These are phyloP conservation scores for Pelargonium fulgidum DNA, from an alignment of 441 rosid species.

Conservation along the genomic window DNA sequence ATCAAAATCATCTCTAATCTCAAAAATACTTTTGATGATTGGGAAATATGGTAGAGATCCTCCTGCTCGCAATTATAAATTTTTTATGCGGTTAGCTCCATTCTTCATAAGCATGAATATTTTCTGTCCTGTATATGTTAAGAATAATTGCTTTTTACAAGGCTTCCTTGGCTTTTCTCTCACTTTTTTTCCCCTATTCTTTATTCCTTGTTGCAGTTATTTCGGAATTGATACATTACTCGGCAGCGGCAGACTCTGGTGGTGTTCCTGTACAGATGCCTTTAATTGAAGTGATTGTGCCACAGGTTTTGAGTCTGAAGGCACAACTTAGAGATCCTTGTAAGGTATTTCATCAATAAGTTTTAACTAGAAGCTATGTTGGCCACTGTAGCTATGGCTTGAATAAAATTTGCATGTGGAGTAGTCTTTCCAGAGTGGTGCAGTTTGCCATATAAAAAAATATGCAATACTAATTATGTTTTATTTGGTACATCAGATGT, in stretches of 20 bases:
- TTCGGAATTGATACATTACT: constrained; percentile 88
- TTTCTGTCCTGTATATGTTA: not conserved
- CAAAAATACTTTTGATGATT: too few relatives aligned
- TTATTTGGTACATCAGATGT: not conserved
- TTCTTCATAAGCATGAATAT: not conserved
- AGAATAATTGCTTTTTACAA: not conserved
- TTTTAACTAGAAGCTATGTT: constrained; percentile 5
- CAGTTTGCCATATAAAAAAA: not conserved
- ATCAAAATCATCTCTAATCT: too few relatives aligned
- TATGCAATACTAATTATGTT: not conserved
- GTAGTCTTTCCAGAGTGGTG: not conserved
- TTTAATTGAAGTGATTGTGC: constrained; percentile 88
- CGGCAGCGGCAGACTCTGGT: constrained; percentile 71
- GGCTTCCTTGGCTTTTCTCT: not conserved
- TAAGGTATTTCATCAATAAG: constrained; percentile 49
- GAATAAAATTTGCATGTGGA: not conserved
- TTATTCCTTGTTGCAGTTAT: constrained; percentile 51
- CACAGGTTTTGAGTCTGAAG: constrained; percentile 80
- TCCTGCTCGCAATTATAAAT: not conserved
- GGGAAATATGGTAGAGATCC: not conserved
- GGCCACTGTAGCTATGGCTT: constrained; percentile 5
- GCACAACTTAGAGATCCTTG: constrained; percentile 75
- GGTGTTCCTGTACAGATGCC: constrained; percentile 78
- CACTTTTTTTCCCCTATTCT: constrained; percentile 1
- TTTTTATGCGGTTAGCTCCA: not conserved